Conservation (phyloP, 768 basidiomycete species). For the Paxillus ammoniavirescens region DNA sequence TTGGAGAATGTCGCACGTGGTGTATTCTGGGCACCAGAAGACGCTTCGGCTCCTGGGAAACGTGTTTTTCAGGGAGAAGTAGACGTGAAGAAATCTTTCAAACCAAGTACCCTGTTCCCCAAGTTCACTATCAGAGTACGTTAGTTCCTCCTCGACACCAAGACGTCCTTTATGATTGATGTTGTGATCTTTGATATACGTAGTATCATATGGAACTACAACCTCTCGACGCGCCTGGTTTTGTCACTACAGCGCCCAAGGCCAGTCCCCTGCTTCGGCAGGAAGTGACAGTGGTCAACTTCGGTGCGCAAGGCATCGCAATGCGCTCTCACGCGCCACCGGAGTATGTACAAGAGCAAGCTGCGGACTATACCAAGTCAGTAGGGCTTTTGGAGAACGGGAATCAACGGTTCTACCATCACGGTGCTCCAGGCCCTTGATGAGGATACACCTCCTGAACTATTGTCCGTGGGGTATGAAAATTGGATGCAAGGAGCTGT, state of each 20-base stretch:
- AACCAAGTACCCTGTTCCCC: slow-evolving; percentile 43
- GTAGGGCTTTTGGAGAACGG: slow-evolving; percentile 55
- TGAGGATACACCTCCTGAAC: no score
- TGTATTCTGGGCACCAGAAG: slow-evolving; percentile 43
- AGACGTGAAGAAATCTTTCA: slow-evolving; percentile 43
- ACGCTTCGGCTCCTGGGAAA: slow-evolving; percentile 27
- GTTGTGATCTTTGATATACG: slow-evolving; percentile 13
- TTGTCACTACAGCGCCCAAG: slow-evolving; percentile 26
- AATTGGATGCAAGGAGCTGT: no score
- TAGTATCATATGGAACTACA: slow-evolving; percentile 46
- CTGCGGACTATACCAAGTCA: slow-evolving; percentile 49
- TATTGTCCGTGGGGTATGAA: no score
- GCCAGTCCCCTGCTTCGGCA: slow-evolving; percentile 37
- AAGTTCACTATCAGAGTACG: slow-evolving; percentile 49
- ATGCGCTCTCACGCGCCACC: slow-evolving; percentile 52
- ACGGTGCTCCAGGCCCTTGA: slow-evolving; percentile 9
- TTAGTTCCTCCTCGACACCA: background rate
- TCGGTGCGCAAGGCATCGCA: slow-evolving; percentile 38
- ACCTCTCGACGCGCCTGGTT: slow-evolving; percentile 43
- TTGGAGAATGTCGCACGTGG: slow-evolving; percentile 39
- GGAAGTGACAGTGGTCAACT: slow-evolving; percentile 38
- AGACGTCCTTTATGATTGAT: background rate
- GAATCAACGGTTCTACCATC: slow-evolving; percentile 47
- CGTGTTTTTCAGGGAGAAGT: slow-evolving; percentile 51
- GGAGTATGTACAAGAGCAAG: slow-evolving; percentile 43